Evolutionary conservation across 2,329 filamentous ascomycete species (phyloP).

Genomic region (Salinomyces thailandicus): DNA sequence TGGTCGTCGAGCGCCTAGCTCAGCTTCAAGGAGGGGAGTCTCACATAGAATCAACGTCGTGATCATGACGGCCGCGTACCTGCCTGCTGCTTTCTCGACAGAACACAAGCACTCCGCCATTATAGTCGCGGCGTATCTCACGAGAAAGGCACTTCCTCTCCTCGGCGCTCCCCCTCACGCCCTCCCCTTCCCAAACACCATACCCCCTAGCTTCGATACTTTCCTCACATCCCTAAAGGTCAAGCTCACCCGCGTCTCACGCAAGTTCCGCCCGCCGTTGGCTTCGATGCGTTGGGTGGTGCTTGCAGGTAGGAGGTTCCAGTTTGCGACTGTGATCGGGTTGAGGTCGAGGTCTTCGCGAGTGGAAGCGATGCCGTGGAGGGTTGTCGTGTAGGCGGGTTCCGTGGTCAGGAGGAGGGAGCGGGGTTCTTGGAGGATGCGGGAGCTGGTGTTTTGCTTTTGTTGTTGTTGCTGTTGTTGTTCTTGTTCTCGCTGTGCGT

Average conservation of each 20-base stretch:
- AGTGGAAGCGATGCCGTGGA: conserved; percentile 64
- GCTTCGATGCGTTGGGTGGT: conserved; percentile 31
- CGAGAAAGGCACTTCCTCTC: too few species aligned
- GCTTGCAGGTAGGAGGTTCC: conserved; percentile 49
- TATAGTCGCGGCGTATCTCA: too few species aligned
- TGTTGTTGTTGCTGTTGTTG: neutral
- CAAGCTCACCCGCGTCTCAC: conserved; percentile 56
- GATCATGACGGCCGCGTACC: too few species aligned
- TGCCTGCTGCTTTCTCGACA: too few species aligned
- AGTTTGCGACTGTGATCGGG: conserved; percentile 53
- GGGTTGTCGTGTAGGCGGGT: conserved; percentile 56
- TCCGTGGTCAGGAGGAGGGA: conserved; percentile 65
- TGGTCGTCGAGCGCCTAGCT: too few species aligned
- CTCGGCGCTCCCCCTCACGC: conserved; percentile 4
- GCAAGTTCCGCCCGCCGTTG: conserved; percentile 45
- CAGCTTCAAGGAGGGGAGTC: too few species aligned
- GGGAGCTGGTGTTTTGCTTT: conserved; percentile 41
- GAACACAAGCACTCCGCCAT: too few species aligned
- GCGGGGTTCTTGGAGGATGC: conserved; percentile 72
- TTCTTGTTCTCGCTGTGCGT: neutral
- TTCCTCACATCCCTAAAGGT: conserved; percentile 82
- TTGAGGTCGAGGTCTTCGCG: conserved; percentile 55
- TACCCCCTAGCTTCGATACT: conserved; percentile 62
- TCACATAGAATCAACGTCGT: too few species aligned
- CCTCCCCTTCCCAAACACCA: conserved; percentile 43